Evolutionary conservation across 176 grass and related monocot genomes (phyloP).

Genomic region (Ampelocalamus luodianensis): DNA sequence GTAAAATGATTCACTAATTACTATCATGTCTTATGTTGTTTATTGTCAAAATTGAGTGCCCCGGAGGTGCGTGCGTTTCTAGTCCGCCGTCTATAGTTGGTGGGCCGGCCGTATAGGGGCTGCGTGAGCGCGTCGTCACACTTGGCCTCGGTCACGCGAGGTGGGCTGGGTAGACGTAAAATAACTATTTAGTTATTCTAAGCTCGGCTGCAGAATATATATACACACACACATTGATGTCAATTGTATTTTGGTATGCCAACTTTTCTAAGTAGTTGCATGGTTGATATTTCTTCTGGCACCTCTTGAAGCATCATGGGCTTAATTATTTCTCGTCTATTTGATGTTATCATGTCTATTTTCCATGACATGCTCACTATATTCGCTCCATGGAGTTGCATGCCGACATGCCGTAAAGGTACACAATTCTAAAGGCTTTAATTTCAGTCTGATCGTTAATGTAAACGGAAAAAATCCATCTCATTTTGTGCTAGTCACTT

Average conservation of each 20-base stretch:
- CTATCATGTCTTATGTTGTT: too few relatives aligned
- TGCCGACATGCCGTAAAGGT: neutral
- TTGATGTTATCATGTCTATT: neutral
- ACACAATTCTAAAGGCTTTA: neutral
- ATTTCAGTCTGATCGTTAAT: neutral
- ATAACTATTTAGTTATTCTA: too few relatives aligned
- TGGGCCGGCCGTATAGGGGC: too few relatives aligned
- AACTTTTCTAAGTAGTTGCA: neutral
- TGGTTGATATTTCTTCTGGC: neutral
- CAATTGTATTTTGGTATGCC: neutral
- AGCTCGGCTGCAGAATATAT: too few relatives aligned
- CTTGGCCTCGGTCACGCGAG: too few relatives aligned
- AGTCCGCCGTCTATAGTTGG: too few relatives aligned
- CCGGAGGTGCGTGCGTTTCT: too few relatives aligned
- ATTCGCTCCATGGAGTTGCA: neutral
- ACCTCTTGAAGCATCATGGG: slow-evolving; percentile 15
- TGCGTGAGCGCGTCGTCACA: too few relatives aligned
- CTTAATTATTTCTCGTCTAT: neutral
- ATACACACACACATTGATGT: neutral
- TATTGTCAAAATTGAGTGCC: too few relatives aligned
- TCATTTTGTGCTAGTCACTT: neutral
- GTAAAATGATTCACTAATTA: too few relatives aligned
- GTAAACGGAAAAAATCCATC: neutral
- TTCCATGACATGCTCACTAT: neutral
- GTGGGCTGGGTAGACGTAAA: too few relatives aligned